phyloP scores from a whole-genome alignment of 345 rosid genomes.

The Trapa bicornis region DNA sequence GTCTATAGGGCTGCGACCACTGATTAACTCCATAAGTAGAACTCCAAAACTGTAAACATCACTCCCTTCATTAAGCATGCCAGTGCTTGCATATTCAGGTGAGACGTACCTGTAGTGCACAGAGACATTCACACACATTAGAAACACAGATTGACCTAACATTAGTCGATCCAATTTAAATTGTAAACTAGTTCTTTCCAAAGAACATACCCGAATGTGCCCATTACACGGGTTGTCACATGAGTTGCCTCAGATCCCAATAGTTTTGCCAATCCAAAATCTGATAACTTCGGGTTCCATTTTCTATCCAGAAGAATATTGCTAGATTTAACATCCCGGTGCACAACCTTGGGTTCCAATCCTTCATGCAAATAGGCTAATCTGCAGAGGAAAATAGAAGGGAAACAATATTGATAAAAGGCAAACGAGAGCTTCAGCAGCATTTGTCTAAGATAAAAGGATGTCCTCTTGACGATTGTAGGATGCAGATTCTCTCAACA shows the following conservation, averaged over 20 bases:
- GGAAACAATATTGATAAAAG: background rate
- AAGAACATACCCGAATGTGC: slow-evolving; percentile 71
- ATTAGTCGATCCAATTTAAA: background rate
- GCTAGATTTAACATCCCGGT: slow-evolving; percentile 89
- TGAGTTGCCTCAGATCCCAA: slow-evolving; percentile 75
- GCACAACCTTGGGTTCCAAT: slow-evolving; percentile 91
- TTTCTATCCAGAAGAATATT: slow-evolving; percentile 71
- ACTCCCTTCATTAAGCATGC: slow-evolving; percentile 91
- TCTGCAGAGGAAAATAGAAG: slow-evolving; percentile 27
- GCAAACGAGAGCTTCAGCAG: background rate
- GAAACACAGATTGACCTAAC: background rate
- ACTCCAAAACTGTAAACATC: slow-evolving; percentile 93
- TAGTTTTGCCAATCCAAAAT: slow-evolving; percentile 86
- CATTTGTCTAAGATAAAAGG: background rate
- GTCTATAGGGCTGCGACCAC: slow-evolving; percentile 87
- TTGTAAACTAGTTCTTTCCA: background rate
- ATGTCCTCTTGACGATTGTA: background rate
- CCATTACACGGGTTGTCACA: slow-evolving; percentile 96
- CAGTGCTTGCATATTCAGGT: slow-evolving; percentile 91
- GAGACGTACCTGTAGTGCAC: slow-evolving; percentile 59
- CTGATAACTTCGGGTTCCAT: slow-evolving; percentile 83
- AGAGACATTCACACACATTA: background rate
- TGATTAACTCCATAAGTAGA: slow-evolving; percentile 83
- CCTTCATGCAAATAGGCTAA: slow-evolving; percentile 94
- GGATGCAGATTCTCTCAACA: background rate